Base-by-base conservation (phyloP, 345 rosid species). In the Ailanthus altissimus region DNA sequence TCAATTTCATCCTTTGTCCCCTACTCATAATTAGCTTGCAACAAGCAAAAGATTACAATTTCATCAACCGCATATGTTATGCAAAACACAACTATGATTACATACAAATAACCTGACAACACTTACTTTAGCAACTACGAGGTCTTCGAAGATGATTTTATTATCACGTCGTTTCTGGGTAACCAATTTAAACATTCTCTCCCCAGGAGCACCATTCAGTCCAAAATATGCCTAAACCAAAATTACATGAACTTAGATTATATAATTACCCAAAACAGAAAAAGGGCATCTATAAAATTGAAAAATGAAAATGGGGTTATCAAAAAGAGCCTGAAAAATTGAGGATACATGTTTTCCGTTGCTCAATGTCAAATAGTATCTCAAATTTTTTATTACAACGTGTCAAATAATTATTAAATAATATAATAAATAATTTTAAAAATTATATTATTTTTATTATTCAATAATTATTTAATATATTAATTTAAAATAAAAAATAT, bases 1-100 rank as follows among this genome's bases (percentile, higher is more conserved):
- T 91, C 93, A 83, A 92, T 93, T 26, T 95, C 97, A 83, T 89
- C 89, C 79, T 81, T 82, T 13, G 97, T 82, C 77, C 97, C 99
- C 81, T 93, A 93, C 86, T 89, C 96, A 64, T 92, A 95, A 70
- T 85, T 80, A 13, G 90, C 94, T 98, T 93, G 83, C 76, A 78
- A 63, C 21, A 49, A 13, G 56, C 70, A 73, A 73, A 47, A 63
- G 23, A 5, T 53, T 2, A n/a, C 20, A 11, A 42, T 5, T 10
- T 9, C 20, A 43, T 66, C 43, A 20, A 11, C 21, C 12, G 20
- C 16, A 26, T 5, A 32, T 51, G 28, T 32, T 14, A 26, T 50
- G 42, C 45, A 16, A 65, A 9, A 6, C 6, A 38, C 16, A 16
- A 63, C 6, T 43, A 67, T 3, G 3, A 15, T 15, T 2, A n/a